Evolutionary conservation across 805 yeast species (phyloP), one percentile per base, ranked within the genome.

Genomic region (Metschnikowia borealis): DNA sequence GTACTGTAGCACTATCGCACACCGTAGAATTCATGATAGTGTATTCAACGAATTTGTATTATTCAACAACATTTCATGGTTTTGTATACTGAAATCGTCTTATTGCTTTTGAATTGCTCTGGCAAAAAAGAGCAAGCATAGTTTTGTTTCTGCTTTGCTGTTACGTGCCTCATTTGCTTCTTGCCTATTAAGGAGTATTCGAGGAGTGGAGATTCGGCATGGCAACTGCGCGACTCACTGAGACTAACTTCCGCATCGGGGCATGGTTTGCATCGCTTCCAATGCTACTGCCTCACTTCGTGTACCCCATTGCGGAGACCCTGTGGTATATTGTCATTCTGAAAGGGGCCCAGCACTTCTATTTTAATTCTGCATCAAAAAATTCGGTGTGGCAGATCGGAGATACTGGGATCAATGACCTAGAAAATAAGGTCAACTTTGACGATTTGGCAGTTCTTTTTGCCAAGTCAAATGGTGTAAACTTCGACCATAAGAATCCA

Each of bases 341-440:
- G 4, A 49, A 60, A 8, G 55, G 51, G 2, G 62, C 62, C 0
- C 36, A 47, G 18, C 75, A 70, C 51, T 70, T 68, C 50, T 70
- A 70, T 55, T 70, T 57, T 51, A 61, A 69, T 53, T 35, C 48
- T 13, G 46, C 21, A 1, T 49, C 53, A 4, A 51, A 52, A 18
- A 21, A 46, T 20, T 63, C 73, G 6, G 66, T 60, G 43, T 70
- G 75, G 75, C 74, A 69, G 55, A 50, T 69, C 23, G 41, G 54
- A 14, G 73, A 70, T 40, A 44, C 70, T 1, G 45, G 46, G 38
- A 46, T 49, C 48, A 50, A 53, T 3, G 55, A 50, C 35, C 60
- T 69, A 29, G 51, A 58, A 1, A 37, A 46, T 6, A 47, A 54
- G 29, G 62, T 70, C n/a, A 61, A 67, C 42, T 68, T 53, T 47